Base-by-base conservation (phyloP, 352 stramenopile genomes). In the Phytophthora pluvialis region DNA sequence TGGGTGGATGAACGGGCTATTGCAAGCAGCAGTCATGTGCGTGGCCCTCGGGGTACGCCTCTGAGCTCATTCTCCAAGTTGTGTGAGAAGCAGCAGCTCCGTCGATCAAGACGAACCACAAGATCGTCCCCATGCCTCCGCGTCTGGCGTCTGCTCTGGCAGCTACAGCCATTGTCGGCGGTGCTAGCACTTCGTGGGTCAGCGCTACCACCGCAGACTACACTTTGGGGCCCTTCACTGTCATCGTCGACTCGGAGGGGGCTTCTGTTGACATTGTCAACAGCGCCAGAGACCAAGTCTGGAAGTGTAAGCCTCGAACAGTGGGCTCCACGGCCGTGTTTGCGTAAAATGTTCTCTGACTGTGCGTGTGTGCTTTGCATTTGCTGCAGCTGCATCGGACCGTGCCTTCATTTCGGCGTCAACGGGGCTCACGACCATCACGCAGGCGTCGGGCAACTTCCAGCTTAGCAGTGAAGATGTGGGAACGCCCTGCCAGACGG, bases 371-470 rank as follows among this genome's bases (percentile, higher is more conserved):
- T 50, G 6, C 18, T 39, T 44, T 63, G 28, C 29, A 36, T 55
- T 29, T 31, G 39, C 9, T 25, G 1, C 9, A 72, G 64, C 51
- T 18, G 50, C 64, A 29, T 60, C 57, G 36, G 64, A 72, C 8
- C 58, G 64, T 40, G 39, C 57, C 9, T 68, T 72, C 18, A 64
- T 72, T 38, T 72, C 64, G 51, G 64, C 64, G 21, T 68, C 64
- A 7, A 39, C 51, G 26, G 64, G 64, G 3, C 58, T 72, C 21
- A 68, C 64, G 38, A 60, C 50, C 36, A 67, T 72, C 45, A 72
- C 64, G 0, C 58, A 68, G 51, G 43, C 64, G 13, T 72, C 64
- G 5, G 64, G 64, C 5, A 72, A 68, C 39, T 72, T 72, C 45
- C n/a, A 72, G 31, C 25, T 72, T 9, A 64, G 52, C 42, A 64